Conservation (phyloP, 768 basidiomycete species). For the Serendipita vermifera region DNA sequence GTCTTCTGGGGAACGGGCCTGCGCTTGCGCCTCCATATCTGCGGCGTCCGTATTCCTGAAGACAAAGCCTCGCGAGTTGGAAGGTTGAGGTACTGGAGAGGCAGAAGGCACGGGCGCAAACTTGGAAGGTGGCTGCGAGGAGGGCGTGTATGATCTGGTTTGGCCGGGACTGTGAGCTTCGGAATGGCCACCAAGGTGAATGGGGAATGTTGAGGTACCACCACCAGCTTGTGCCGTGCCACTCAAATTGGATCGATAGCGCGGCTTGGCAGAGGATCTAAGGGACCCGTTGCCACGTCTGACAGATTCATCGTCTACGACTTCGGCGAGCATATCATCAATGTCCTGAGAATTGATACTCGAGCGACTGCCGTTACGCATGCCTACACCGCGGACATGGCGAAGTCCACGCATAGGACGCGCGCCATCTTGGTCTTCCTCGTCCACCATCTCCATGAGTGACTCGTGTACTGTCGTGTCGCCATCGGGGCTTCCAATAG, state of each 20-base stretch:
- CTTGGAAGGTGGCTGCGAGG: not conserved
- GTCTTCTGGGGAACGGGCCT: not conserved
- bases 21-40: not conserved
- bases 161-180: not conserved
- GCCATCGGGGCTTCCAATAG: no score
- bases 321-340: not conserved
- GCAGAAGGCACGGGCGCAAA: no score
- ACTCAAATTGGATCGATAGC: not conserved
- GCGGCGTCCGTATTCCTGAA: conserved; percentile 1
- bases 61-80: not conserved
- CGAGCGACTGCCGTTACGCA: not conserved
- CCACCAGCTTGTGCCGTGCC: not conserved
- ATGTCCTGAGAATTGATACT: not conserved
- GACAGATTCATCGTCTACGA: not conserved
- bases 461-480: no score
- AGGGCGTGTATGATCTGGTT: not conserved
- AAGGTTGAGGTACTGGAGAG: not conserved
- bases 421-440: not conserved
- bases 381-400: no score
- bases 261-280: not conserved
- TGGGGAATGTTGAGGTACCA: not conserved
- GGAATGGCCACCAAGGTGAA: not conserved
- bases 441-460: not conserved
- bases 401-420: not conserved
- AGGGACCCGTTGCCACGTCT: not conserved